These are phyloP conservation scores for Penicillium steckii DNA, from an alignment of 495 filamentous ascomycete genomes.

Conservation along the genomic window DNA sequence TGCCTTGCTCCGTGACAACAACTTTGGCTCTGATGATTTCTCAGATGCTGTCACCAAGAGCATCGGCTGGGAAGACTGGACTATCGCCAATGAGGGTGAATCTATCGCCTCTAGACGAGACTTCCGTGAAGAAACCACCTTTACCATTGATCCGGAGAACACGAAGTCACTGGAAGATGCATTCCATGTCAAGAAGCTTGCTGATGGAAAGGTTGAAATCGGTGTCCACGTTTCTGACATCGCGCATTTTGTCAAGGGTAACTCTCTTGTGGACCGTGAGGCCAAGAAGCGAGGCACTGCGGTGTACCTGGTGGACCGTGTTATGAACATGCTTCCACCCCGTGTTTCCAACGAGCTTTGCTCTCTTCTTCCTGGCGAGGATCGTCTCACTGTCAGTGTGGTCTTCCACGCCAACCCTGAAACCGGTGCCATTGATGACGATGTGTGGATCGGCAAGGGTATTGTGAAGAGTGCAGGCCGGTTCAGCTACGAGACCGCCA, in stretches of 20 bases:
- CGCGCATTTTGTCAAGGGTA: constrained; percentile 93
- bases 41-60: constrained; percentile 93
- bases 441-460: constrained; percentile 91
- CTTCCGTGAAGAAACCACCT: constrained; percentile 85
- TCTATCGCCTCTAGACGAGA: constrained; percentile 78
- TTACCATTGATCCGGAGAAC: constrained; percentile 86
- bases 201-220: constrained; percentile 85
- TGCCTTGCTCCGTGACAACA: constrained; percentile 94
- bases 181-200: constrained; percentile 79
- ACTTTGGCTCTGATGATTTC: constrained; percentile 97
- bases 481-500: constrained; percentile 79
- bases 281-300: constrained; percentile 97
- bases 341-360: constrained; percentile 83
- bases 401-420: constrained; percentile 83
- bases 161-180: constrained; percentile 86
- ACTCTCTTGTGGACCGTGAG: constrained; percentile 94
- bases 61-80: constrained; percentile 89
- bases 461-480: constrained; percentile 88
- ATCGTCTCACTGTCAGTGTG: constrained; percentile 87
- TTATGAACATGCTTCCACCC: constrained; percentile 86
- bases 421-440: constrained; percentile 71
- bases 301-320: constrained; percentile 87
- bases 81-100: constrained; percentile 77
- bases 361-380: constrained; percentile 80
- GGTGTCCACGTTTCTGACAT: constrained; percentile 96